A percentile compares a stretch with the other conserved stretches of the same genome.
phyloP scores from a whole-genome alignment of 2,329 filamentous ascomycete species.

The Botrytis galanthina region DNA sequence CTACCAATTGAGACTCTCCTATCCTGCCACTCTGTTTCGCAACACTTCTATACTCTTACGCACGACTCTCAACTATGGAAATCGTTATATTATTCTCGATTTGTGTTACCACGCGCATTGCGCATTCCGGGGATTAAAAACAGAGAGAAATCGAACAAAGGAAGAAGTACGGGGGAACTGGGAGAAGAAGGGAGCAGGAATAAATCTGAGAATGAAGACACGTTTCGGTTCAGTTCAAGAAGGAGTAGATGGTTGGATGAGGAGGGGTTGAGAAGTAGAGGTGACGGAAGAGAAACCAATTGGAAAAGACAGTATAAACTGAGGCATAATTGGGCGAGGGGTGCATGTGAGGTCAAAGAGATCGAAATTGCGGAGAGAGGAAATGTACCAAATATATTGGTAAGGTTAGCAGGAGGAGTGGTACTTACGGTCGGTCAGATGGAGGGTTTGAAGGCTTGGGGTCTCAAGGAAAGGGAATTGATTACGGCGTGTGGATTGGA shows the following conservation, averaged over 20 bases:
- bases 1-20: conserved; percentile 69
- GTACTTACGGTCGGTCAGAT: conserved; percentile 72
- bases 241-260: conserved; percentile 50
- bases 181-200: background rate
- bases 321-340: conserved; percentile 85
- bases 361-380: conserved; percentile 48
- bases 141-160: conserved; percentile 23
- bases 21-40: conserved; percentile 63
- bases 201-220: conserved; percentile 24
- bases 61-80: conserved; percentile 91
- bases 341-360: conserved; percentile 76
- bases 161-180: background rate
- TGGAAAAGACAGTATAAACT: conserved; percentile 91
- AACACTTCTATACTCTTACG: conserved; percentile 68
- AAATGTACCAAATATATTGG: conserved; percentile 58
- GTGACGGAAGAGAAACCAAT: conserved; percentile 49
- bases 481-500: conserved; percentile 51
- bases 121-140: conserved; percentile 67
- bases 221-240: conserved; percentile 43
- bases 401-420: conserved; percentile 73
- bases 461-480: conserved; percentile 60
- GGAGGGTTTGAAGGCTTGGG: conserved; percentile 76
- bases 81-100: conserved; percentile 79
- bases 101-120: conserved; percentile 77
- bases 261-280: conserved; percentile 33